A percentile compares a stretch with the other conserved stretches of the same genome.
These are phyloP conservation scores for Mycena sp. DNA, from an alignment of 1,284 basidiomycete species.

Conservation along the genomic window DNA sequence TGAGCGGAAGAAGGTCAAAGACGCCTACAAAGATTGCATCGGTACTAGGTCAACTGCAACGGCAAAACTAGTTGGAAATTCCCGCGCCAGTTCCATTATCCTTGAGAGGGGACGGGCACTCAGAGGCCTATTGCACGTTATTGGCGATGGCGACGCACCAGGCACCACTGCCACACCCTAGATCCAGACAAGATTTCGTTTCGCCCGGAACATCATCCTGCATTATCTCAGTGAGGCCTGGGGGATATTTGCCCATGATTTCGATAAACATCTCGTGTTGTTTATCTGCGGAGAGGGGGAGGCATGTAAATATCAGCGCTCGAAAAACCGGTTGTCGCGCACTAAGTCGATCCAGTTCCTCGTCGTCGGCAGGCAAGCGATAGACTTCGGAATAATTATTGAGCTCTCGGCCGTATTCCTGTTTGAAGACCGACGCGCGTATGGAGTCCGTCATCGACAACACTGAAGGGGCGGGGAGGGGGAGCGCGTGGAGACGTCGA, in stretches of 20 bases:
- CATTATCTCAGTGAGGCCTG: slow-evolving; percentile 64
- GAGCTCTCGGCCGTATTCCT: slow-evolving; percentile 73
- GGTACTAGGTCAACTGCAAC: slow-evolving; percentile 83
- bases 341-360: slow-evolving; percentile 77
- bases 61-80: slow-evolving; percentile 73
- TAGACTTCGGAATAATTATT: slow-evolving; percentile 85
- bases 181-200: slow-evolving; percentile 72
- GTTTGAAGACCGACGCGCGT: slow-evolving; percentile 63
- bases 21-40: slow-evolving; percentile 72
- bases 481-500: slow-evolving; percentile 56
- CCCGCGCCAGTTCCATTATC: slow-evolving; percentile 77
- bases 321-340: slow-evolving; percentile 28
- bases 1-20: slow-evolving; percentile 4
- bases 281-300: slow-evolving; percentile 55
- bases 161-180: slow-evolving; percentile 81
- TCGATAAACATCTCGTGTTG: slow-evolving; percentile 73
- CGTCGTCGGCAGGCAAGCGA: slow-evolving; percentile 77
- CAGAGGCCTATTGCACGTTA: neutral
- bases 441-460: slow-evolving; percentile 72
- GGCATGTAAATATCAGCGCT: neutral
- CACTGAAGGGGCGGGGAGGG: slow-evolving; percentile 73
- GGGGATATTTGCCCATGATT: slow-evolving; percentile 72
- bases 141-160: slow-evolving; percentile 57
- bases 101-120: slow-evolving; percentile 48
- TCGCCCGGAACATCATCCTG: slow-evolving; percentile 64